Evolutionary conservation across 306 rosid species (phyloP), one percentile per base, ranked within the genome.

Genomic region (Rubus parviflorus): DNA sequence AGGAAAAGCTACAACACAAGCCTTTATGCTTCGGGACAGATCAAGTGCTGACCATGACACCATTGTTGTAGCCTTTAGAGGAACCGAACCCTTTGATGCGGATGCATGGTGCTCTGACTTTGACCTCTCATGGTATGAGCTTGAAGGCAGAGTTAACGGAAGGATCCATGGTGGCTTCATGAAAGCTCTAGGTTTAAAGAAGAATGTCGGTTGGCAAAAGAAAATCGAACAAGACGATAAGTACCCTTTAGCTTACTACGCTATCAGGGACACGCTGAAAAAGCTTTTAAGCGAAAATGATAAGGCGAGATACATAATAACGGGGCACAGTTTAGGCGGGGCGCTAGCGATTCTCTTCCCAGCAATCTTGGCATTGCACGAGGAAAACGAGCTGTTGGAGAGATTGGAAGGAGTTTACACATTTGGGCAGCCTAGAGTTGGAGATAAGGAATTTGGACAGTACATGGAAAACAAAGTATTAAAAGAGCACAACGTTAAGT

Each of bases 351-450:
- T 82, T 62, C 81, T 77, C 5, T 77, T 82, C 65, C 82, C 82
- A 0, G 82, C 85, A 56, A 46, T 82, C 38, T 52, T 82, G 75
- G 73, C 88, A 9, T 75, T 90, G 58, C 97, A 93, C 56, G 78
- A 82, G 8, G 97, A 91, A 71, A 74, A 69, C 19, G 83, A 82
- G 75, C 69, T 93, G 73, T 68, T 93, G 19, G 85, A 89, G 72
- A 88, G 89, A 79, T 62, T 89, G 25, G 89, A 89, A 61, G 97
- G 96, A 48, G 84, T 93, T 49, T 89, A 89, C 76, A 93, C 97
- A 2, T 93, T 88, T 81, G 98, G 98, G n/a, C 98, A 91, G 72
- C 98, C 98, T 5, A 86, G 98, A 70, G 93, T 93, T 45, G 97
- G 98, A 48, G 90, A 93, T 43, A 66, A 63, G 17, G 53, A 7